phyloP scores from a whole-genome alignment of 176 grass and related monocot genomes.

The Paspalum vaginatum region DNA sequence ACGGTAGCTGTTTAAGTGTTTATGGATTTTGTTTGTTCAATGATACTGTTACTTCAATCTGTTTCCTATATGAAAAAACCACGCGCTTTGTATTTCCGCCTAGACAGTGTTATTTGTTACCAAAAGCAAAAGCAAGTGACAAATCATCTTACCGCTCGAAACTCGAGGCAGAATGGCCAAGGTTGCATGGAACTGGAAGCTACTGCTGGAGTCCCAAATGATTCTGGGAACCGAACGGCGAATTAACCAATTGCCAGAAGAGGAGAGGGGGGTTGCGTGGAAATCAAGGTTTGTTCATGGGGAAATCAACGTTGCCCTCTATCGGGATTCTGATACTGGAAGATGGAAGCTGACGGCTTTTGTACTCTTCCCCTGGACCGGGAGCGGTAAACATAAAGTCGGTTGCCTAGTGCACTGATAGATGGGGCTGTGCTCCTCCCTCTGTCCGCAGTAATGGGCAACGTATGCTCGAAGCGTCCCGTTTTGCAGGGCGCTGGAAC shows the following conservation, averaged over 20 bases:
- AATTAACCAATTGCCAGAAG: not conserved
- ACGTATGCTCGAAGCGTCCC: not conserved
- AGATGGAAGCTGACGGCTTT: not conserved
- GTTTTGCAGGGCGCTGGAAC: not conserved
- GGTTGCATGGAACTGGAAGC: not conserved
- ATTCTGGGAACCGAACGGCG: not conserved
- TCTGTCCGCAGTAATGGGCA: not conserved
- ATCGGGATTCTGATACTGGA: not conserved
- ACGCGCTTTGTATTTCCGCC: not conserved
- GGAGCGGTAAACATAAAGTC: not conserved
- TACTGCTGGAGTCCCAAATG: not conserved
- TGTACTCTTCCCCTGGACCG: not conserved
- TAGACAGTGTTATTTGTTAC: not conserved
- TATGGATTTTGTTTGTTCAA: not conserved
- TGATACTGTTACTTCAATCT: not conserved
- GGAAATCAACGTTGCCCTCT: conserved; percentile 3
- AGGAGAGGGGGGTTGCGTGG: not conserved
- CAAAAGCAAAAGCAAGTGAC: not conserved
- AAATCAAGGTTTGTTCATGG: conserved; percentile 27
- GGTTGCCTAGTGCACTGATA: not conserved
- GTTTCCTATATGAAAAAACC: not conserved
- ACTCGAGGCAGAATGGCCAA: not conserved
- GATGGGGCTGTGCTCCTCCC: not conserved
- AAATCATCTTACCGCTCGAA: not conserved
- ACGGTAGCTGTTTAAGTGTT: not conserved